Base-by-base conservation (phyloP, 2,329 filamentous ascomycete species). In the Aspergillus persii region DNA sequence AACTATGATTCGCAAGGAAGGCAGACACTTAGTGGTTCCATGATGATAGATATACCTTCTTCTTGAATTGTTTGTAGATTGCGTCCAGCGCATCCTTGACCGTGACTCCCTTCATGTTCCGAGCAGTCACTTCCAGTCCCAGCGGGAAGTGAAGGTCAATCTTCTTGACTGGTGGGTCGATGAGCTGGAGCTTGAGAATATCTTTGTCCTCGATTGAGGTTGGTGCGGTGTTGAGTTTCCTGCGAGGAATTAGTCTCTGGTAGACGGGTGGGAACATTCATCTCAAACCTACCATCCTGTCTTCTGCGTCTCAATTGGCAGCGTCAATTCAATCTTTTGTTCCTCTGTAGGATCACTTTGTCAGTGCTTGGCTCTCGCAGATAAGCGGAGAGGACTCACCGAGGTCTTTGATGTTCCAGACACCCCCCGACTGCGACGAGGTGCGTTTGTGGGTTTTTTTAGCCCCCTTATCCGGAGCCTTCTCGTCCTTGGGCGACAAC, bases 11-110 rank as follows among this genome's bases (percentile, higher is more conserved):
- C 52, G 33, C 9, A 54, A 27, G 8, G 30, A 11, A 47, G 9
- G 26, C 26, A 30, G 31, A 31, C 50, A n/a, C n/a, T 12, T 6
- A 15, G n/a, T 51, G 29, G 53, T 31, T 31, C 11, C n/a, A 8
- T 4, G n/a, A 23, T 23, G 18, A 23, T 18, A 4, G 49, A 48
- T 76, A 69, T 79, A 93, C 94, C 86, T 93, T 89, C 87, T 97
- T 97, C 86, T 96, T 96, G 84, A 91, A 96, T 69, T 90, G 86
- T 83, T 96, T 97, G 84, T 96, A 84, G 79, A 98, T 97, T 71
- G 92, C 94, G 76, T 97, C 93, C 76, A 96, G 76, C 59, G 92
- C 92, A 78, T 98, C 94, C 83, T 97, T 97, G 83, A 98, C 94
- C 58, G 94, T 98, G 67, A 98, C 92, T 58, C 94, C 94, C 78